These are phyloP conservation scores for Thuja plicata DNA, from an alignment of 83 land plant species.

Conservation along the genomic window DNA sequence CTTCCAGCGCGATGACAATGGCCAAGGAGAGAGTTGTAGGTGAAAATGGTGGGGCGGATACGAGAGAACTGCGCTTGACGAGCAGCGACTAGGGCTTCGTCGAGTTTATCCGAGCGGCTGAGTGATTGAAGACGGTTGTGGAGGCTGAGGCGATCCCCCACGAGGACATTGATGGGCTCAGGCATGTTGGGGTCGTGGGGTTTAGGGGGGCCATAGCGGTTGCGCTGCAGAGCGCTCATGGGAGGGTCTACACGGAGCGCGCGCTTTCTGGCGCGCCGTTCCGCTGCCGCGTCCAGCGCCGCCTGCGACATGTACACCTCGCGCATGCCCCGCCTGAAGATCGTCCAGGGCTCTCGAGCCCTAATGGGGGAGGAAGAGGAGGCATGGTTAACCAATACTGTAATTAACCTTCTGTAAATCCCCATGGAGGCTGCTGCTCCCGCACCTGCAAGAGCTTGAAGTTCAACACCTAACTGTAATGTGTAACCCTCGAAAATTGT, in stretches of 20 bases:
- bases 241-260: constrained; percentile 71
- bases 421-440: not conserved
- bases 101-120: constrained; percentile 55
- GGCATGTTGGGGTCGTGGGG: constrained; percentile 45
- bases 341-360: not conserved
- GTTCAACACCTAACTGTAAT: no score
- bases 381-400: not conserved
- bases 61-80: constrained; percentile 34
- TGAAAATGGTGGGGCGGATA: constrained; percentile 51
- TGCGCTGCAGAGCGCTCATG: constrained; percentile 49
- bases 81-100: constrained; percentile 30
- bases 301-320: constrained; percentile 11
- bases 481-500: no score
- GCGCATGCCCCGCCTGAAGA: not conserved
- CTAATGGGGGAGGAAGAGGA: not conserved
- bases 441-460: no score
- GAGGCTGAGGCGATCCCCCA: constrained; percentile 63
- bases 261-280: constrained; percentile 67
- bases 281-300: constrained; percentile 57
- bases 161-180: constrained; percentile 59
- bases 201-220: constrained; percentile 29
- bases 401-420: not conserved
- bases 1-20: constrained; percentile 26
- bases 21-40: constrained; percentile 49
- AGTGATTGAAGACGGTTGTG: constrained; percentile 71